Evolutionary conservation across 768 basidiomycete genomes (phyloP), one percentile per base, ranked within the genome.

Genomic region (Leccinum obscurum): DNA sequence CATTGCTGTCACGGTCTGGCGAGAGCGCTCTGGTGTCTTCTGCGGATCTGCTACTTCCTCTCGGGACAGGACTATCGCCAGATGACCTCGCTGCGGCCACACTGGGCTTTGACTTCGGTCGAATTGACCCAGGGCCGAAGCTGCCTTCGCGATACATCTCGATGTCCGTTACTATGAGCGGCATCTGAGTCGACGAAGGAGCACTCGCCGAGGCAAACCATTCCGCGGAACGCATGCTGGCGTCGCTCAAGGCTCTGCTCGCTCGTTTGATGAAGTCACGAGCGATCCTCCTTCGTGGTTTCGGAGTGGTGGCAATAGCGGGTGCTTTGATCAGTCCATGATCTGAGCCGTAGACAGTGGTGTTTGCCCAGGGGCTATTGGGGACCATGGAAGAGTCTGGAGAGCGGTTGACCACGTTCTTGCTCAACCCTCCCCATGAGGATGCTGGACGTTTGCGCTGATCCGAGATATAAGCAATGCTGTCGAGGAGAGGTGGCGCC

Each of bases 201-300:
- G 73, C 41, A 9, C 14, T 65, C 34, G 71, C 54, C 2, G 73
- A 67, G 9, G 66, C 63, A 48, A 75, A 55, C 72, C 72, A 73
- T 39, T 75, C 72, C 28, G 72, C 73, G 7, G 72, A 72, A 54
- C 63, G 72, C 46, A 75, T 56, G 60, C 73, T 72, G 17, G 59
- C 61, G 6, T 73, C 70, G 37, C 73, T 72, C 54, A 64, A 14
- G 24, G 63, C 66, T 51, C 61, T 64, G 51, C 72, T 61, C 4
- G 62, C 70, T 28, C 68, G 68, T 28, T 44, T 58, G 2, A 69
- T 51, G 1, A 73, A 32, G 28, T 68, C 50, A 11, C 60, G 60
- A 17, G 67, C 61, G 17, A 52, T 60, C 39, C 26, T 35, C 44
- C 58, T 68, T n/a, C 63, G 63, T 54, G 66, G 50, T 30, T 28